Evolutionary conservation across 768 basidiomycete genomes (phyloP), one percentile per base, ranked within the genome.

Genomic region (Leccinellum rugosiceps): DNA sequence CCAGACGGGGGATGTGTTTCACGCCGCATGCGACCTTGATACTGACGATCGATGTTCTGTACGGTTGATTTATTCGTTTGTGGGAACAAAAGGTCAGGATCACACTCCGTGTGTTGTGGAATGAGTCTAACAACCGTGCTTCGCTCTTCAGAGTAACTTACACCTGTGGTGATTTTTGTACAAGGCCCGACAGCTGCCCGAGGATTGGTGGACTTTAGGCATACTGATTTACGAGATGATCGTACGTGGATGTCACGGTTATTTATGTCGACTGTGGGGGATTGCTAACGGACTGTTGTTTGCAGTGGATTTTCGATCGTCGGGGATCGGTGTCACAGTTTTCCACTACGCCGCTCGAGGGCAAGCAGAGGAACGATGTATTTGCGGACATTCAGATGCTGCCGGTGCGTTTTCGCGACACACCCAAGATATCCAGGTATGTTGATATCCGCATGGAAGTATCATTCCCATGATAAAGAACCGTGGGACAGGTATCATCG

Each of bases 191-290:
- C n/a, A n/a, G n/a, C n/a, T n/a, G n/a, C n/a, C n/a, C n/a, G n/a
- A n/a, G 53, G 97, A 99, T 76, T 99, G 96, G 96, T 95, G 93
- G 97, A 98, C 96, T 31, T 78, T 98, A 50, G 97, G 97, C 34
- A 97, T 98, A 67, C 84, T 99, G 68, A 92, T 98, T 66, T 97
- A 94, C 78, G 97, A 99, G 78, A 96, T 97, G 92, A 94, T 94
- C 75, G 91, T 94, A 81, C 82, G 92, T 74, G 68, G 53, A 71
- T 63, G 67, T 68, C 68, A 68, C 69, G n/a, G n/a, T n/a, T n/a
- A n/a, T 65, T 61, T 60, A 26, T 30, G 52, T 45, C 31, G 28
- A 57, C 65, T n/a, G n/a, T 64, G 63, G 55, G 59, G 53, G 58
- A 68, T 61, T 55, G 65, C 63, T 73, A 65, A 74, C 68, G 76